These are phyloP conservation scores for Aspergillus niger DNA, from an alignment of 2,329 filamentous ascomycete genomes.

Conservation along the genomic window DNA sequence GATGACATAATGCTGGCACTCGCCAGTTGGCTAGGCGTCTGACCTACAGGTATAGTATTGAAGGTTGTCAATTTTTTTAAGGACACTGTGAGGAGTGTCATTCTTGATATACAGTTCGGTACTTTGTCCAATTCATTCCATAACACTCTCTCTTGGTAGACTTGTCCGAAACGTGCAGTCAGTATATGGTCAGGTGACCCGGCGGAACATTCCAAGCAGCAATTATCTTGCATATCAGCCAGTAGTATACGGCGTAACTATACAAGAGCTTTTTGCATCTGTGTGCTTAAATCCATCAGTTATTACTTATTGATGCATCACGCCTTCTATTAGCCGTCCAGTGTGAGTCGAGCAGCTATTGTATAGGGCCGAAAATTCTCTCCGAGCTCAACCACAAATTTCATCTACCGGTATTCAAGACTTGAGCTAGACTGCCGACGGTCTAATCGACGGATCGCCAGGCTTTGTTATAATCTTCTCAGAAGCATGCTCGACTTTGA, in stretches of 20 bases:
- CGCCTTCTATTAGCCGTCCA: neutral
- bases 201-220: neutral
- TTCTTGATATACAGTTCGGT: too few species aligned
- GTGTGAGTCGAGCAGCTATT: neutral
- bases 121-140: too few species aligned
- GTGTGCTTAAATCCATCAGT: neutral
- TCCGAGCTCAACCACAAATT: neutral
- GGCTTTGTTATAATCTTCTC: neutral
- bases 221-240: neutral
- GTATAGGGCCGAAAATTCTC: slow-evolving; percentile 1
- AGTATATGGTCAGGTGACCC: slow-evolving; percentile 6
- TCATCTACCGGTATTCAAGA: neutral
- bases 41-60: too few species aligned
- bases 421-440: neutral
- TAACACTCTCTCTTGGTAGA: too few species aligned
- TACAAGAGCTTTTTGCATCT: neutral
- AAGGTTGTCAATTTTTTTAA: too few species aligned
- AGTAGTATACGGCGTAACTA: neutral
- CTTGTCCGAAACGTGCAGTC: neutral
- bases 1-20: neutral
- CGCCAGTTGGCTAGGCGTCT: neutral
- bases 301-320: neutral
- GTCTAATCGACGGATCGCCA: neutral
- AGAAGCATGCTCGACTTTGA: slow-evolving; percentile 48
- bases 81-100: too few species aligned